Evolutionary conservation across 2,329 filamentous ascomycete species (phyloP).

Genomic region (Botryotinia convoluta): DNA sequence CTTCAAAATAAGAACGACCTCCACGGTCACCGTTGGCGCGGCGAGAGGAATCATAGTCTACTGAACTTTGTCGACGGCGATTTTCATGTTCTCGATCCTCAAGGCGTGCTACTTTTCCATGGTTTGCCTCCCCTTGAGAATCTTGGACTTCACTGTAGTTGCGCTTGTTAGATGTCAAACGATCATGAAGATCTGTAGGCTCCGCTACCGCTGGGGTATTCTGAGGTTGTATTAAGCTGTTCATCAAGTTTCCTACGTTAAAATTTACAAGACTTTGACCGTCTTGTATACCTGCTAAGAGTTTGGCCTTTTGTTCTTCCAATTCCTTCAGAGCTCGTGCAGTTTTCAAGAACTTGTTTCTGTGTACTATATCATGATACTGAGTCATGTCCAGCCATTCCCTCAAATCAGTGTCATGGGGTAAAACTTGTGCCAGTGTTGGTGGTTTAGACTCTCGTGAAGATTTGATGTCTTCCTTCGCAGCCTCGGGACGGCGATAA

Average conservation of each 20-base stretch:
- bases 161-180: slow-evolving; percentile 35
- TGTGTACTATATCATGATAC: slow-evolving; percentile 39
- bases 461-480: slow-evolving; percentile 25
- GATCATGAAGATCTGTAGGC: slow-evolving; percentile 22
- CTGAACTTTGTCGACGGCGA: slow-evolving; percentile 29
- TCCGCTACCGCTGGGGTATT: slow-evolving; percentile 10
- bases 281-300: slow-evolving; percentile 35
- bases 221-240: neutral
- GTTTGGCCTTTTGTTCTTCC: slow-evolving; percentile 36
- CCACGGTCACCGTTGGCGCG: slow-evolving; percentile 29
- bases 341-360: slow-evolving; percentile 34
- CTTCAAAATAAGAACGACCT: slow-evolving; percentile 26
- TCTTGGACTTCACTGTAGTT: slow-evolving; percentile 33
- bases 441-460: slow-evolving; percentile 25
- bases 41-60: slow-evolving; percentile 25
- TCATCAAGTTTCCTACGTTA: slow-evolving; percentile 10
- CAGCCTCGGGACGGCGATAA: slow-evolving; percentile 23
- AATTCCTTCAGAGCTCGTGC: slow-evolving; percentile 24
- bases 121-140: slow-evolving; percentile 18
- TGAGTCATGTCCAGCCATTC: slow-evolving; percentile 41
- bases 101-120: slow-evolving; percentile 32
- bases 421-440: slow-evolving; percentile 31
- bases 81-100: slow-evolving; percentile 29
- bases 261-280: slow-evolving; percentile 22
- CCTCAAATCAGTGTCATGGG: slow-evolving; percentile 36